Base-by-base conservation (phyloP, 352 stramenopile genomes). In the Globisporangium perplexum region DNA sequence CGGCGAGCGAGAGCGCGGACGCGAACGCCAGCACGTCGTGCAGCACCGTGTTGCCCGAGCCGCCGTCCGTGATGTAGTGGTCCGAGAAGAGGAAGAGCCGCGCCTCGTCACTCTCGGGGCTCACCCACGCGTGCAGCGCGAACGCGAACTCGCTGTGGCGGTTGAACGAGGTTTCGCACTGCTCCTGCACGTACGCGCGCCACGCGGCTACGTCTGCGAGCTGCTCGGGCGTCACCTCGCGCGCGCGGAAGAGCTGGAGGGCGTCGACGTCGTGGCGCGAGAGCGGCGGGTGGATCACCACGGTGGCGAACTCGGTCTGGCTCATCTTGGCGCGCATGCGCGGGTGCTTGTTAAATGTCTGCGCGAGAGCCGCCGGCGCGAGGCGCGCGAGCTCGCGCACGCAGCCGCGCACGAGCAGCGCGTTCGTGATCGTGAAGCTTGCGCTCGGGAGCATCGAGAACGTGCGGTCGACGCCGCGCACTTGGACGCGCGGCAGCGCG, bases 71-170 rank as follows among this genome's bases (percentile, higher is more conserved):
- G 48, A 75, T 64, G 60, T 74, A 75, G 57, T 81, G 68, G 38
- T 76, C 65, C 4, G 68, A 74, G 58, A 82, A 82, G 24, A 86
- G 55, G 46, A 80, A 60, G 41, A 86, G 65, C 0, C 71, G 69
- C 7, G 59, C 65, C 4, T 47, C 42, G 28, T 61, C 44, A 23
- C 39, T 61, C 30, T 28, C 23, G 6, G 59, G 31, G 23, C 72
- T 50, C 0, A 30, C 26, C 36, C 36, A 42, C 36, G 36, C 36
- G 12, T 17, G 36, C 11, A 42, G 11, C 11, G 15, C 15, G 36
- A 42, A 42, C 36, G 36, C 11, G 36, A 42, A 42, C 11, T 17
- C 18, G 11, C 4, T 2, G 36, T 42, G 20, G 11, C 36, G 36
- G 36, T 42, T 7, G 36, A 42, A 42, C 17, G 36, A 12, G 2